Evolutionary conservation across 768 basidiomycete genomes (phyloP).

Genomic region (Tylopilus plumbeoviolaceoides): DNA sequence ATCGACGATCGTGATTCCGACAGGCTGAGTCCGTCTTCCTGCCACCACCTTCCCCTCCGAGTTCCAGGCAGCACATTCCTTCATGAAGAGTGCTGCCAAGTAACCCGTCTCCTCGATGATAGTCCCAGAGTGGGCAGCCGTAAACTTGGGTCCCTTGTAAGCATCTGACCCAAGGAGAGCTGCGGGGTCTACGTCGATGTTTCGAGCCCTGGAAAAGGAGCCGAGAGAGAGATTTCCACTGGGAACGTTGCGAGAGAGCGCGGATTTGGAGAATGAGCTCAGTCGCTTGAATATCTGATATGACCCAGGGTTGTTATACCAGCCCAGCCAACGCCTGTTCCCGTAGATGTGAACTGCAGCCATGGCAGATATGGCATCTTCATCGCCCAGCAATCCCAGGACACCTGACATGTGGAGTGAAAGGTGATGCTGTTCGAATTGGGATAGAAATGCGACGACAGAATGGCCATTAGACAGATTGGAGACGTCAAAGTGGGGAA

Average conservation of each 20-base stretch:
- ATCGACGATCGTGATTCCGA: background rate
- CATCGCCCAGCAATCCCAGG: background rate
- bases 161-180: background rate
- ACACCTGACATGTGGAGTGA: conserved; percentile 13
- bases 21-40: background rate
- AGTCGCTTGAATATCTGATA: background rate
- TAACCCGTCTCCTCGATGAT: background rate
- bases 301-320: background rate
- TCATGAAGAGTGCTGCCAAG: background rate
- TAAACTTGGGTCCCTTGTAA: background rate
- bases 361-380: background rate
- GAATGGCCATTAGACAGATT: too few relatives aligned
- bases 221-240: background rate
- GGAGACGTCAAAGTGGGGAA: too few relatives aligned
- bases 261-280: background rate
- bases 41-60: background rate
- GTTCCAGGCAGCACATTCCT: background rate
- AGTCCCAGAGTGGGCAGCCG: background rate
- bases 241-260: background rate
- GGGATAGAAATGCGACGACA: background rate
- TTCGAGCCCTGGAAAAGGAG: background rate
- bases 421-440: conserved; percentile 1
- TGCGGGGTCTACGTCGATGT: background rate
- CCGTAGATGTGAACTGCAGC: background rate
- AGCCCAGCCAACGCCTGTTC: background rate